Evolutionary conservation across 2,329 filamentous ascomycete species (phyloP).

Genomic region (Myriosclerotinia curreyana): DNA sequence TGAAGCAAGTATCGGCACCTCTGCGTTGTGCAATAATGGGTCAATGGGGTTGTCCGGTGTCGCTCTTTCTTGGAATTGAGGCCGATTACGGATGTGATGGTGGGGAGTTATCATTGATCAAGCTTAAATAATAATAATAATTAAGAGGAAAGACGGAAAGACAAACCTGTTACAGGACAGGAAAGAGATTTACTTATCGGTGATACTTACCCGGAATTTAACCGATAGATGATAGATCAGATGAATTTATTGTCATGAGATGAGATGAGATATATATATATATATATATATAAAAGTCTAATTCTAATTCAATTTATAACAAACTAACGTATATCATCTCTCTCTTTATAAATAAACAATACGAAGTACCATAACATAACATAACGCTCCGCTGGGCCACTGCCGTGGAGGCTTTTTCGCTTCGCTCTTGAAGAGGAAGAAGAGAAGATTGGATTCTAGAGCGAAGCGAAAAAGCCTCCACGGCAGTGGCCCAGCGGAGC

Average conservation of each 20-base stretch:
- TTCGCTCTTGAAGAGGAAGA: not conserved
- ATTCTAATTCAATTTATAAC: not conserved
- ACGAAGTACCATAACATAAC: too few species aligned
- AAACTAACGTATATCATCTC: too few species aligned
- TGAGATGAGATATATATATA: too few species aligned
- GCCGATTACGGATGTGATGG: constrained; percentile 31
- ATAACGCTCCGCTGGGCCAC: not conserved
- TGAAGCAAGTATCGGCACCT: constrained; percentile 23
- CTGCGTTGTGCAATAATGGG: constrained; percentile 28
- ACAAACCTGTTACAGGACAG: constrained; percentile 1
- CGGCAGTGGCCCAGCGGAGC: constrained; percentile 5
- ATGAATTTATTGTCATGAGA: not conserved
- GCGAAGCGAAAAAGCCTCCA: constrained; percentile 5
- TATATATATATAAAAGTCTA: not conserved
- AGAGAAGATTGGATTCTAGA: not conserved
- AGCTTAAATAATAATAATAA: not conserved
- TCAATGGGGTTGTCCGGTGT: constrained; percentile 31
- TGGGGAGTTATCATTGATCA: constrained; percentile 17
- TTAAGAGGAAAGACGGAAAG: not conserved
- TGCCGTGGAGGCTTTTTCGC: not conserved
- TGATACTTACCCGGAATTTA: not conserved
- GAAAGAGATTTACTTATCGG: constrained; percentile 19
- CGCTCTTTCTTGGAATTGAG: constrained; percentile 27
- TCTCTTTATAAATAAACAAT: too few species aligned
- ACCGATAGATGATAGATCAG: not conserved